Base-by-base conservation (phyloP, 306 rosid species). In the Cicer arietinum region DNA sequence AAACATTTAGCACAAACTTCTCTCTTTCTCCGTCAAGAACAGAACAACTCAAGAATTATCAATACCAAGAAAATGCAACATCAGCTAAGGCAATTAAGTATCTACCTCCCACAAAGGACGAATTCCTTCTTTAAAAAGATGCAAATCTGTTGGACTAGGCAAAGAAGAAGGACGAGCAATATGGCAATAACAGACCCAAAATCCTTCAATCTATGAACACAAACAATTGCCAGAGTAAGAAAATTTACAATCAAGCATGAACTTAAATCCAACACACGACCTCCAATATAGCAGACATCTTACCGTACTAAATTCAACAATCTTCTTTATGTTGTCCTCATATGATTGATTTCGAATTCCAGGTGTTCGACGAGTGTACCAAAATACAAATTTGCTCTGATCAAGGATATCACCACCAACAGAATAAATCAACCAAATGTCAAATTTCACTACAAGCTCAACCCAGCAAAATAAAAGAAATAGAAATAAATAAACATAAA, bases 311-410 rank as follows among this genome's bases (percentile, higher is more conserved):
- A 94, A 94, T 41, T 91, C 96, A 40, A 91, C 90, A 41, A 91
- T 90, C 83, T 87, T 94, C 89, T 91, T 94, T 69, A 94, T 91
- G 78, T 90, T 91, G 85, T 94, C 97, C 85, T 94, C 97, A 7
- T 94, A 94, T 7, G 98, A 84, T 43, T 90, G 92, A 41, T 77
- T 91, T 22, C 92, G 85, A 77, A 91, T 84, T 72, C 97, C 98
- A 7, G 93, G 98, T 41, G 94, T 85, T 41, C 97, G 91, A 8
- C 98, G 98, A 16, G 98, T 94, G 89, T 91, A 94, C 98, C 98
- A 91, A 64, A 91, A 85, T 30, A 88, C 89, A 81, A 94, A 88
- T 58, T 91, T 94, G 81, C 81, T 74, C 98, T 94, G 84, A 48
- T 48, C 71, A 72, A 4, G 48, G 11, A 79, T 81, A 78, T 48